Evolutionary conservation across 176 grass and related monocot species (phyloP).

Genomic region (Rhynchospora tenuis): DNA sequence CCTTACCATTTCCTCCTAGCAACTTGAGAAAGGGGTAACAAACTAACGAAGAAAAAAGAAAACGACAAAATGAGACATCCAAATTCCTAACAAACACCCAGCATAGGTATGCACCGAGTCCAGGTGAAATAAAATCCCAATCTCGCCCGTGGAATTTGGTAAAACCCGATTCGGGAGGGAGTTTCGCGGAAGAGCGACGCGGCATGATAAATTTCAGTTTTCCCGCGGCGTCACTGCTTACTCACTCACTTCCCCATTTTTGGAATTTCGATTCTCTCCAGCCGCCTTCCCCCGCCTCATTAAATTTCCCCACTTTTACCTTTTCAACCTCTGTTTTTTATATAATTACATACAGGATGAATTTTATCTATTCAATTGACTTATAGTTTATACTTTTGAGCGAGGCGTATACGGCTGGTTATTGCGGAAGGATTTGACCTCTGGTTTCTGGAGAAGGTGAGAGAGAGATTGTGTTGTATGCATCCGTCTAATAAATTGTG

Average conservation of each 20-base stretch:
- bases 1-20: too few relatives aligned
- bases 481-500: background rate
- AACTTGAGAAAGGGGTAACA: background rate
- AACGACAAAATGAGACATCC: background rate
- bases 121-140: background rate
- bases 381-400: too few relatives aligned
- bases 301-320: background rate
- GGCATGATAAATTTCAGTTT: background rate
- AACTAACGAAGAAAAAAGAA: background rate
- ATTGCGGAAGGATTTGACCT: background rate
- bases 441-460: background rate
- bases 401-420: background rate
- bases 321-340: background rate
- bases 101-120: background rate
- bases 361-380: too few relatives aligned
- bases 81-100: background rate
- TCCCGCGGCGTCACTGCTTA: conserved; percentile 2
- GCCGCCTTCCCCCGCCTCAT: background rate
- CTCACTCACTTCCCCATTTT: background rate
- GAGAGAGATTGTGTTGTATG: background rate
- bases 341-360: background rate
- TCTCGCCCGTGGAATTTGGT: too few relatives aligned
- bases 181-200: background rate
- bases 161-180: background rate
- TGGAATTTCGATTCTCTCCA: background rate